Base-by-base conservation (phyloP, 2,329 filamentous ascomycete genomes). In the Fusarium pseudonygamai region DNA sequence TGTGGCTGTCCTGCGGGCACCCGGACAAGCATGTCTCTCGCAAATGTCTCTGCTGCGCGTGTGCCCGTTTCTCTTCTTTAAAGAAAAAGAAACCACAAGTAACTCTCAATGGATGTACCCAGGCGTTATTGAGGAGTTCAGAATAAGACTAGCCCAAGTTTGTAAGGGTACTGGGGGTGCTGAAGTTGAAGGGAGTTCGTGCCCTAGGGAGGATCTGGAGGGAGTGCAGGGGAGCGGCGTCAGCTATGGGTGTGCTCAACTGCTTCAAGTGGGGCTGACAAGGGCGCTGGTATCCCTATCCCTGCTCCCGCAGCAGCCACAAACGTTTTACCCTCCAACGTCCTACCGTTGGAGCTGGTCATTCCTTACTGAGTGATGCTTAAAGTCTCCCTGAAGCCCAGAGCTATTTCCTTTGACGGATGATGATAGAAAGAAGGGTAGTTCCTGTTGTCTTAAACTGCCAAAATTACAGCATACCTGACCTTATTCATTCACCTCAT, bases 351-450 rank as follows among this genome's bases (percentile, higher is more conserved):
- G 60, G 64, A 66, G 64, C 66, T 71, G 65, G 60, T 53, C 75
- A 77, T 78, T 78, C 76, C 72, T 67, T 43, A 46, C 40, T 62
- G 42, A 45, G 43, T 50, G 61, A 67, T 71, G 66, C 45, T 78
- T 78, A 78, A 78, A 78, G 75, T 74, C 67, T 67, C 68, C 76
- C 73, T 74, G 62, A 64, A 49, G 36, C 76, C 76, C 67, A 63
- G 24, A 59, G 43, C 69, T 55, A 59, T 72, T 65, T 61, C 37
- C 52, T 43, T 57, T 46, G 59, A 57, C 46, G 36, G 45, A 49
- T 39, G 43, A 52, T 60, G 50, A 40, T 16, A 72, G 36, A 42
- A 56, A 60, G 60, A 72, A 56, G 28, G 57, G 61, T 32, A 47
- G 10, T 64, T 61, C 40, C 46, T 49, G 26, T 40, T 55, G 53